phyloP scores from a whole-genome alignment of 768 basidiomycete genomes.

The Agaricus subrufescens region DNA sequence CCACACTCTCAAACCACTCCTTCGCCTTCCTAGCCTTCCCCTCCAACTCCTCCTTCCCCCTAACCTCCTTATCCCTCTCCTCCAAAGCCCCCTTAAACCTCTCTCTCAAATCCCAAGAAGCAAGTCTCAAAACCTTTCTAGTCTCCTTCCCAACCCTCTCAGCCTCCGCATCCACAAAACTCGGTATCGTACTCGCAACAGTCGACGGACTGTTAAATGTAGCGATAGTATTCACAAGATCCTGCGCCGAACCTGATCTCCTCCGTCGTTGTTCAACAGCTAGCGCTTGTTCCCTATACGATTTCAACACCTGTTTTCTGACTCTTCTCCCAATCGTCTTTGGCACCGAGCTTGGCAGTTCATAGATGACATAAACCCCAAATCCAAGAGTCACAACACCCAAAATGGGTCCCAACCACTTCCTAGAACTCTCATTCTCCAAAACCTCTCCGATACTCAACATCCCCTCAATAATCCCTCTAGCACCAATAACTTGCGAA shows the following conservation, averaged over 20 bases:
- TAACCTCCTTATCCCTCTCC: conserved; percentile 71
- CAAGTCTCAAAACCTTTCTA: conserved; percentile 87
- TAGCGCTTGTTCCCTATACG: not conserved
- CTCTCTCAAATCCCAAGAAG: conserved; percentile 86
- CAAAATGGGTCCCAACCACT: conserved; percentile 84
- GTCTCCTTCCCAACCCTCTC: conserved; percentile 78
- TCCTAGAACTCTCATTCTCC: conserved; percentile 73
- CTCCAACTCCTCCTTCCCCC: conserved; percentile 70
- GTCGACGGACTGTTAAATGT: no score
- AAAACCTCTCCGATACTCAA: conserved; percentile 74
- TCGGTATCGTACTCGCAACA: not conserved
- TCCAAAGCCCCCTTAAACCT: conserved; percentile 81
- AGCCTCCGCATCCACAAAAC: conserved; percentile 53
- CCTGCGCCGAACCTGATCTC: no score
- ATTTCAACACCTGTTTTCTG: conserved; percentile 50
- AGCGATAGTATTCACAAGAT: no score
- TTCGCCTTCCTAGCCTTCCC: conserved; percentile 65
- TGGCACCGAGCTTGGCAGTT: conserved; percentile 86
- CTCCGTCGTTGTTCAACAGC: not conserved
- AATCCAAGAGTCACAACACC: conserved; percentile 73
- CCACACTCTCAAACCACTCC: conserved; percentile 62
- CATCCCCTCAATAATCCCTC: conserved; percentile 73
- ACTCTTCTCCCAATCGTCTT: conserved; percentile 86
- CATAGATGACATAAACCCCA: conserved; percentile 76
- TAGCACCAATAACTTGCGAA: conserved; percentile 72